These are phyloP conservation scores for Rhizomucor pusillus DNA, from an alignment of 371 early-diverging fungal genomes.

Conservation along the genomic window DNA sequence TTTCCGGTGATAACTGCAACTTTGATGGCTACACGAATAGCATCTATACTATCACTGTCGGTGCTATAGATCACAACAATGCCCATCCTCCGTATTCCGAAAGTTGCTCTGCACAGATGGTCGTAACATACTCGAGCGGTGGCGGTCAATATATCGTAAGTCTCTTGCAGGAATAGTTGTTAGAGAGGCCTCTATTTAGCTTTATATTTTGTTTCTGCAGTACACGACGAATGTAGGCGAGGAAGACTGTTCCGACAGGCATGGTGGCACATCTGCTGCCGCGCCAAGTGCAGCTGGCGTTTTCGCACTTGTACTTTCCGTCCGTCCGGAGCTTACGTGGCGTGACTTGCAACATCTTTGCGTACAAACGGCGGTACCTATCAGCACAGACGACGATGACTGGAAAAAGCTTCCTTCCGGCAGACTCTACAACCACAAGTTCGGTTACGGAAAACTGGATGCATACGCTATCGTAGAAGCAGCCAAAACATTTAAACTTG, in stretches of 20 bases:
- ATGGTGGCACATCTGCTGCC: slow-evolving; percentile 97
- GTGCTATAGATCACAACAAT: slow-evolving; percentile 78
- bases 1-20: slow-evolving; percentile 87
- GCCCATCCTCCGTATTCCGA: slow-evolving; percentile 88
- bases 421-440: slow-evolving; percentile 81
- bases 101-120: slow-evolving; percentile 85
- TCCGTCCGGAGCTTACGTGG: slow-evolving; percentile 89
- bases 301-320: slow-evolving; percentile 86
- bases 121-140: slow-evolving; percentile 87
- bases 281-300: slow-evolving; percentile 94
- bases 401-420: slow-evolving; percentile 67
- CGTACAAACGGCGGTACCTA: slow-evolving; percentile 77
- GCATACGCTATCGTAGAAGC: slow-evolving; percentile 77
- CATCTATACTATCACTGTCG: slow-evolving; percentile 92
- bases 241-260: slow-evolving; percentile 67
- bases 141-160: slow-evolving; percentile 72
- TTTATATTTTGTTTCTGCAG: slow-evolving; percentile 46
- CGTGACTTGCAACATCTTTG: slow-evolving; percentile 87
- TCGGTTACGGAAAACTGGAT: slow-evolving; percentile 91
- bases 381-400: slow-evolving; percentile 56
- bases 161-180: slow-evolving; percentile 1
- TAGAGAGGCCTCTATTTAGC: too few species aligned
- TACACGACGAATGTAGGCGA: slow-evolving; percentile 84
- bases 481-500: slow-evolving; percentile 65
- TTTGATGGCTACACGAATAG: slow-evolving; percentile 97